These are phyloP conservation scores for Citrullus amarus DNA, from an alignment of 306 rosid species.

Conservation along the genomic window DNA sequence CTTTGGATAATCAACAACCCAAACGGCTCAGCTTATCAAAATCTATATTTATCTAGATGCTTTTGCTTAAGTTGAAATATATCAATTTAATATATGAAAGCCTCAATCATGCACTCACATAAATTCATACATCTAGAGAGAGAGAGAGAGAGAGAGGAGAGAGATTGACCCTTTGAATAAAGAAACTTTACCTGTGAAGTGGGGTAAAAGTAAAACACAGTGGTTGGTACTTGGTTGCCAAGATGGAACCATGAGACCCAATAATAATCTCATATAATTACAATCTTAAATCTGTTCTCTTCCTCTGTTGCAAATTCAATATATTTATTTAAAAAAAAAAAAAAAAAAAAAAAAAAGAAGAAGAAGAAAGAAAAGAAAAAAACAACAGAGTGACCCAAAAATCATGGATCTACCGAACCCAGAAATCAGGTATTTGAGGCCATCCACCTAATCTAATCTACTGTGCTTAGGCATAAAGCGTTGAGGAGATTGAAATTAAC, in stretches of 20 bases:
- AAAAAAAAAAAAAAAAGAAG: too few relatives aligned
- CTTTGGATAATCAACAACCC: slow-evolving; percentile 21
- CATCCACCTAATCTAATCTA: not conserved
- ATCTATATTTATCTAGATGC: not conserved
- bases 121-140: not conserved
- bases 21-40: slow-evolving; percentile 1
- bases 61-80: not conserved
- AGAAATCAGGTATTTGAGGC: not conserved
- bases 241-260: slow-evolving; percentile 10
- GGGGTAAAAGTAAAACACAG: not conserved
- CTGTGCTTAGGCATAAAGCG: not conserved
- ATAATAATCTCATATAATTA: slow-evolving; percentile 1
- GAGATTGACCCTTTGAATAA: not conserved
- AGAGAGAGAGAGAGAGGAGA: not conserved
- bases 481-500: not conserved
- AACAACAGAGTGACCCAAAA: not conserved
- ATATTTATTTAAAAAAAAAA: not conserved
- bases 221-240: not conserved
- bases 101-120: slow-evolving; percentile 10
- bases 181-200: not conserved
- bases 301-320: not conserved
- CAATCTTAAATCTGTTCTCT: not conserved
- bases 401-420: not conserved
- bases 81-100: not conserved
- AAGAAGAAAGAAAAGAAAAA: too few relatives aligned